These are phyloP conservation scores for Helicostylum pulchrum DNA, from an alignment of 192 early-diverging fungal species.

Conservation along the genomic window DNA sequence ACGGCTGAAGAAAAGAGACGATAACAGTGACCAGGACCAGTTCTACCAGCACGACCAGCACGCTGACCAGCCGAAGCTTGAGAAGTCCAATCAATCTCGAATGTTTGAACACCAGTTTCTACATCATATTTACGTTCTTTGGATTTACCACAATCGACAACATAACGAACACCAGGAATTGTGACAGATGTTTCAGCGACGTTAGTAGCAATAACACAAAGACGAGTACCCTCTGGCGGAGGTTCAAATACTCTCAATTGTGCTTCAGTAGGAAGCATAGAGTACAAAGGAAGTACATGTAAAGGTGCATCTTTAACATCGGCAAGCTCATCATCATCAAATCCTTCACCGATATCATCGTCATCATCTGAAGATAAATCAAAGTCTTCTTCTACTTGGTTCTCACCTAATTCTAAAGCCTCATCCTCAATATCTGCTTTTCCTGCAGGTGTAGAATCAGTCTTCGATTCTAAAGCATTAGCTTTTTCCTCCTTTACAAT, in stretches of 20 bases:
- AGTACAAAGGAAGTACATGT: constrained; percentile 96
- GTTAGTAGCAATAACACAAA: constrained; percentile 96
- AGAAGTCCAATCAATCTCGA: constrained; percentile 90
- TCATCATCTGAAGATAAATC: constrained; percentile 48
- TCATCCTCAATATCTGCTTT: constrained; percentile 60
- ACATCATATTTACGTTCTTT: constrained; percentile 87
- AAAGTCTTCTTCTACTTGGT: constrained; percentile 44
- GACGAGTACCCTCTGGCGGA: constrained; percentile 81
- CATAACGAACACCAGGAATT: constrained; percentile 92
- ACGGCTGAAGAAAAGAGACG: constrained; percentile 91
- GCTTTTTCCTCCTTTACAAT: constrained; percentile 27
- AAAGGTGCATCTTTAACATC: constrained; percentile 68
- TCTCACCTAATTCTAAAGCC: constrained; percentile 56
- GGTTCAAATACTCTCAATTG: constrained; percentile 91
- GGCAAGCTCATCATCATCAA: constrained; percentile 61
- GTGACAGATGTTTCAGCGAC: constrained; percentile 99
- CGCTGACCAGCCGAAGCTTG: constrained; percentile 89
- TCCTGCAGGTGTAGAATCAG: constrained; percentile 16
- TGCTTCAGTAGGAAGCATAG: constrained; percentile 83
- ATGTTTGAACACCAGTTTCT: constrained; percentile 85
- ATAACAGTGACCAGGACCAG: constrained; percentile 96
- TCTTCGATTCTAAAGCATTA: constrained; percentile 20
- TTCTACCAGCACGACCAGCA: constrained; percentile 94
- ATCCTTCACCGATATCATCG: constrained; percentile 56
- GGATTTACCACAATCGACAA: constrained; percentile 92